Evolutionary conservation across 805 yeast genomes (phyloP), one percentile per base, ranked within the genome.

Genomic region (Cyberlindnera veronae): DNA sequence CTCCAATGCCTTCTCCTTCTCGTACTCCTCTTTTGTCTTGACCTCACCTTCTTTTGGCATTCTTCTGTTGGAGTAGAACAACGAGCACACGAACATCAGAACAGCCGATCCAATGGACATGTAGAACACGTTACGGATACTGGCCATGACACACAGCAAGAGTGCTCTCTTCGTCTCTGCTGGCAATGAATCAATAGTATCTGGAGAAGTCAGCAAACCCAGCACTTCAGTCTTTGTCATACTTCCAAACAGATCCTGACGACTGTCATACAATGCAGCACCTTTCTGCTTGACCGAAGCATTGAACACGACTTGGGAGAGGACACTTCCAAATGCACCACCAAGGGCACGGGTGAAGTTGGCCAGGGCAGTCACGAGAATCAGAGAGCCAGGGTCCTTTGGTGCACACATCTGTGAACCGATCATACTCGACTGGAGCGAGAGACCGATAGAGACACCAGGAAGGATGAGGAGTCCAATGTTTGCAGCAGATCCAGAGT

Each of bases 301-400:
- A 10, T 65, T 55, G 50, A 66, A 70, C 4, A 67, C 64, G 17
- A 66, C 60, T 44, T 71, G 73, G 3, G 70, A 61, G 14, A 71
- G 44, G 27, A 53, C 56, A 8, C 66, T 54, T 22, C 71, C 66
- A 24, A 74, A n/a, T 3, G 76, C 61, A 32, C 71, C 69, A 14
- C 71, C 72, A 15, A 72, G 40, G 3, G 68, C 48, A 51, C 78
- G 64, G 8, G 50, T 49, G 48, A 71, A 70, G 48, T 65, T 67
- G 32, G 67, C 37, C 29, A 66, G 62, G 2, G 74, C 53, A 3
- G 77, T 72, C 1, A 72, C 60, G 57, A 74, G 48, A 31, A 76
- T 72, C 11, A 62, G 58, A 1, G 70, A 64, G 9, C 80, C 79
- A 2, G 71, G 65, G 0, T 62, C 55, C 45, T 73, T 72, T 24